Base-by-base conservation (phyloP, 768 basidiomycete genomes). In the Collybia sordida region DNA sequence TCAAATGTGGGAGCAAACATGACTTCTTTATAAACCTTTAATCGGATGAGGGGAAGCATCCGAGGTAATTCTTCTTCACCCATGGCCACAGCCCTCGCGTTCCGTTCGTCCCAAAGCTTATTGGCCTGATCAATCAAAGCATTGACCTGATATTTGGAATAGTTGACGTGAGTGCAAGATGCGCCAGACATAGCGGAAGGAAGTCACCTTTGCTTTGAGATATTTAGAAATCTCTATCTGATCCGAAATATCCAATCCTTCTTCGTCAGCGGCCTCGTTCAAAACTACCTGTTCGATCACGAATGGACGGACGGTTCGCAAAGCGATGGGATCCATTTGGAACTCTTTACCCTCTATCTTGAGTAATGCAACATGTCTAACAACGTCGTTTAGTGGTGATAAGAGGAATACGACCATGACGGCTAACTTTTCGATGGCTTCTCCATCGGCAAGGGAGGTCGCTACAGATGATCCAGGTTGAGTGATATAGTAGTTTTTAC, bases 381-480 rank as follows among this genome's bases (percentile, higher is more conserved):
- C 24, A 4, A 41, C 2, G 12, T n/a, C 15, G 34, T 38, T 39
- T 34, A 42, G 49, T 34, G n/a, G 54, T 45, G 11, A 9, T 0
- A 17, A 28, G 28, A 28, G 27, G 7, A 24, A 40, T 15, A 21
- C 25, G 18, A 3, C 24, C 18, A 19, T 27, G 37, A 38, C 8
- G 12, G 53, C 79, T 40, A 50, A 97, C 94, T 99, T 99, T 63
- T 90, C 85, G 12, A 93, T 71, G 0, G 95, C 76, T 67, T 99
- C 97, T 1, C 97, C 97, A 46, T 95, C 91, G 1, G 94, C 90
- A 18, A 99, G 74, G 25, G 90, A 93, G 1, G 97, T 99, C 0
- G 97, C 97, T 2, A 99, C 86, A 0, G 90, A 91, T 0, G 93
- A 95, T 1, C 97, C 97, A 3, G 97, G 97, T 66, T 99, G 97